These are phyloP conservation scores for Hypoxylon lienhwacheense DNA, from an alignment of 495 filamentous ascomycete genomes.

Conservation along the genomic window DNA sequence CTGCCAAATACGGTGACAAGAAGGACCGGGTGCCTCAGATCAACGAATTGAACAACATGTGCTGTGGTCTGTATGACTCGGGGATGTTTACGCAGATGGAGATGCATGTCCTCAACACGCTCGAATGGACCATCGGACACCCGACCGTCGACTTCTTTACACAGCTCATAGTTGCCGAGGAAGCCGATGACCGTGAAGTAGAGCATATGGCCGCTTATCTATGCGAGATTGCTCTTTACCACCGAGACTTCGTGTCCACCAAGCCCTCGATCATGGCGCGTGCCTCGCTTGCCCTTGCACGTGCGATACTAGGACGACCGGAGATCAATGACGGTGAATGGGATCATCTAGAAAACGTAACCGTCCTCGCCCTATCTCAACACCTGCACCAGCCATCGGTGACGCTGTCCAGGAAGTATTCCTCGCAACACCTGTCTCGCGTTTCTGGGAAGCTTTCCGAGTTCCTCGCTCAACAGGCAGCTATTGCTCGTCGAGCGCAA, in stretches of 20 bases:
- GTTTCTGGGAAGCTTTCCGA: constrained; percentile 80
- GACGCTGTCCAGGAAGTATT: constrained; percentile 86
- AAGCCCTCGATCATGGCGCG: constrained; percentile 88
- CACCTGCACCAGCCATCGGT: constrained; percentile 84
- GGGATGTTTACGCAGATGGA: constrained; percentile 99
- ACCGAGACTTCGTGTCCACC: constrained; percentile 91
- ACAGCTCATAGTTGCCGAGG: constrained; percentile 67
- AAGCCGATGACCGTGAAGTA: constrained; percentile 79
- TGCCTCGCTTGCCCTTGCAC: constrained; percentile 79
- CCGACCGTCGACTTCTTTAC: constrained; percentile 93
- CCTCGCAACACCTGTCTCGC: constrained; percentile 73
- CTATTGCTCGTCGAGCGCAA: constrained; percentile 61
- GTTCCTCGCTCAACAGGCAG: constrained; percentile 83
- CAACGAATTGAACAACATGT: constrained; percentile 96
- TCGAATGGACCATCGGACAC: constrained; percentile 94
- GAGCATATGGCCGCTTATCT: constrained; percentile 95
- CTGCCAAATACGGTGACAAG: constrained; percentile 97
- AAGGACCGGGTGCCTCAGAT: constrained; percentile 97
- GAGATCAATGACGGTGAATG: constrained; percentile 75
- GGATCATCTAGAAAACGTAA: constrained; percentile 78
- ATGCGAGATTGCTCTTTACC: constrained; percentile 90
- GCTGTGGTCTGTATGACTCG: constrained; percentile 95
- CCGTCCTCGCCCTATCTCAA: constrained; percentile 80
- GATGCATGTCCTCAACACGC: constrained; percentile 98
- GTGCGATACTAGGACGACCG: constrained; percentile 79